These are phyloP conservation scores for Aegilops speltoides DNA, from an alignment of 176 grass and related monocot genomes.

Conservation along the genomic window DNA sequence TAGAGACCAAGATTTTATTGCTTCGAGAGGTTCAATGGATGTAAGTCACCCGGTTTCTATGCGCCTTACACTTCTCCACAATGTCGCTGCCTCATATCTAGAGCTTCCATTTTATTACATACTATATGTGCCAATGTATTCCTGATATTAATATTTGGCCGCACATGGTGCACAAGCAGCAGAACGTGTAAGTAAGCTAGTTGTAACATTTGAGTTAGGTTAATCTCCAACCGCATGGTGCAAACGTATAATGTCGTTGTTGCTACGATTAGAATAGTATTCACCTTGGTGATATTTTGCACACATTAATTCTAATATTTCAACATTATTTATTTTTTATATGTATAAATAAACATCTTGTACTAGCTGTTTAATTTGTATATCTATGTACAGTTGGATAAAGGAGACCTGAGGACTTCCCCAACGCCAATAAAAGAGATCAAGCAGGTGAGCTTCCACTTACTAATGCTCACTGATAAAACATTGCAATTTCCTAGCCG, in stretches of 20 bases:
- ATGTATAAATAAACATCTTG: background rate
- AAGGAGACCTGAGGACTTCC: conserved; percentile 35
- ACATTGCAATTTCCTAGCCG: background rate
- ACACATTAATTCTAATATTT: background rate
- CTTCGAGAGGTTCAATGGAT: conserved; percentile 64
- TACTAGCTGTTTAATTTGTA: background rate
- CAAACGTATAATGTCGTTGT: too few relatives aligned
- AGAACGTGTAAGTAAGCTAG: conserved; percentile 3
- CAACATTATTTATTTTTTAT: background rate
- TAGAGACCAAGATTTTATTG: conserved; percentile 42
- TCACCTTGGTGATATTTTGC: too few relatives aligned
- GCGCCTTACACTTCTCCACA: background rate
- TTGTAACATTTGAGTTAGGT: background rate
- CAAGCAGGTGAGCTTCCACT: conserved; percentile 43
- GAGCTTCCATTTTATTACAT: background rate
- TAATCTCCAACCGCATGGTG: background rate
- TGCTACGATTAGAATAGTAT: too few relatives aligned
- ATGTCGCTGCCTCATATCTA: background rate
- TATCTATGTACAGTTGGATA: conserved; percentile 51
- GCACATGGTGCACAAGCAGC: background rate
- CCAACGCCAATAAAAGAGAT: conserved; percentile 43
- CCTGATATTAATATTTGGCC: background rate
- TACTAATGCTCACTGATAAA: background rate
- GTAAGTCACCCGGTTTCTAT: conserved; percentile 38
- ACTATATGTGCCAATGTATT: background rate